Percentiles rank a stretch among this genome's conserved stretches.
phyloP scores from a whole-genome alignment of 31 red algal species.

The Endocladia muricata region DNA sequence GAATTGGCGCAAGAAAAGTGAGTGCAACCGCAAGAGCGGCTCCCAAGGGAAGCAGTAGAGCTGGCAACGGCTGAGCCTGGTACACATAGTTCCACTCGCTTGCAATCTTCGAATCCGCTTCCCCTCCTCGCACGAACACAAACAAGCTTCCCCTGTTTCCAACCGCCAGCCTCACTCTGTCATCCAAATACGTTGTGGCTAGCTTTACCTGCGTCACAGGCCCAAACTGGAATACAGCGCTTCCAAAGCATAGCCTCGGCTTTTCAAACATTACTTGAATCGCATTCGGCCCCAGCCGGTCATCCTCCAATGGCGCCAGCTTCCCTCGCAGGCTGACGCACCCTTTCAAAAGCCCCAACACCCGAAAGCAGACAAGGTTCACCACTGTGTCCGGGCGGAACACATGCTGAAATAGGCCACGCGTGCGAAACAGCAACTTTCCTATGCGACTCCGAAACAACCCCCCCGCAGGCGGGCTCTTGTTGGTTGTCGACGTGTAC shows the following conservation, averaged over 20 bases:
- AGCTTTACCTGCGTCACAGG: not conserved
- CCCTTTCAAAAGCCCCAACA: constrained; percentile 6
- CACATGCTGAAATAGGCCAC: constrained; percentile 45
- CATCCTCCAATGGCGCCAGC: not conserved
- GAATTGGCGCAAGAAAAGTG: not conserved
- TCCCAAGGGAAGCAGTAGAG: constrained; percentile 7
- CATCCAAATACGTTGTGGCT: constrained; percentile 28
- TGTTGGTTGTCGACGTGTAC: constrained; percentile 13
- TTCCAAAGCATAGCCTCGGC: constrained; percentile 6
- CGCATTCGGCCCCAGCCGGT: constrained; percentile 6
- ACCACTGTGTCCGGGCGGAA: constrained; percentile 32
- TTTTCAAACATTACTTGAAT: constrained; percentile 20
- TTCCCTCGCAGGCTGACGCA: constrained; percentile 27
- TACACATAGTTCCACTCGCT: constrained; percentile 44
- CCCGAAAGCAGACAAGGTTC: constrained; percentile 50
- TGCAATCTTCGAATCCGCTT: not conserved
- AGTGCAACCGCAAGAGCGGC: not conserved
- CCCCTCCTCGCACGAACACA: constrained; percentile 23
- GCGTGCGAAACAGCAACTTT: constrained; percentile 1
- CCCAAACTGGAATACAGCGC: constrained; percentile 47
- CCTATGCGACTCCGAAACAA: constrained; percentile 25
- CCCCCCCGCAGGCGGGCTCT: constrained; percentile 16
- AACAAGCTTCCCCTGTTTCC: constrained; percentile 30
- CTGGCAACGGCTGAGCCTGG: constrained; percentile 22
- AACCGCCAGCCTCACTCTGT: constrained; percentile 25